Conservation (phyloP, 148 eudicot species). For the Camellia granthamiana region DNA sequence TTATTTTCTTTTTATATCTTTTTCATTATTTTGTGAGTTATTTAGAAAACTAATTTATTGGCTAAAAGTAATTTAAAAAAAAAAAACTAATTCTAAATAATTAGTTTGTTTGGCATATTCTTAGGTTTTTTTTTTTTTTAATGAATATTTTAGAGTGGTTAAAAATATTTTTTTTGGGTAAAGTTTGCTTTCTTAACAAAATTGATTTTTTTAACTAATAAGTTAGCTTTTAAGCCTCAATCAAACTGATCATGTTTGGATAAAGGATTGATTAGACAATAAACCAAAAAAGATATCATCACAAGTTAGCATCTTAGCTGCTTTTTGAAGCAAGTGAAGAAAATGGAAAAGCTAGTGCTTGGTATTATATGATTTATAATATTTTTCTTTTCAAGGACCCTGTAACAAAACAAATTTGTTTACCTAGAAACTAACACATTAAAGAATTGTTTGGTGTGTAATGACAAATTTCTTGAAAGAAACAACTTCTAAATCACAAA, state of each 20-base stretch:
- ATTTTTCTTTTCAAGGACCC: neutral
- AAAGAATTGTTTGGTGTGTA: neutral
- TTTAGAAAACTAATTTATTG: neutral
- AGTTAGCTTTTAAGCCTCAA: neutral
- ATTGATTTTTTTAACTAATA: neutral
- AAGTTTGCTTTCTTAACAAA: no score
- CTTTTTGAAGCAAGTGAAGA: neutral
- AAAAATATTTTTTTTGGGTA: no score
- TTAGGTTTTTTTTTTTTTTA: no score
- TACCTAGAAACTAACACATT: neutral
- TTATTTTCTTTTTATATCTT: no score
- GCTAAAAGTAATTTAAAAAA: no score
- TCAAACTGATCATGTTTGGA: neutral
- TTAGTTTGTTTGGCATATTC: no score
- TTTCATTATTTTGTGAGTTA: neutral
- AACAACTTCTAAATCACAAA: neutral
- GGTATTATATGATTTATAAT: neutral
- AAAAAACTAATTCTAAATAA: no score
- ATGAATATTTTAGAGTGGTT: no score
- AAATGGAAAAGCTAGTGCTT: neutral
- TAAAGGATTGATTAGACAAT: neutral
- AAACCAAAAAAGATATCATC: neutral
- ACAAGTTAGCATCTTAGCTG: neutral
- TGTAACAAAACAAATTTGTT: neutral
- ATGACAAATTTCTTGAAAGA: conserved; percentile 5